Evolutionary conservation across 768 basidiomycete genomes (phyloP).

Genomic region (Suillus subalutaceus): DNA sequence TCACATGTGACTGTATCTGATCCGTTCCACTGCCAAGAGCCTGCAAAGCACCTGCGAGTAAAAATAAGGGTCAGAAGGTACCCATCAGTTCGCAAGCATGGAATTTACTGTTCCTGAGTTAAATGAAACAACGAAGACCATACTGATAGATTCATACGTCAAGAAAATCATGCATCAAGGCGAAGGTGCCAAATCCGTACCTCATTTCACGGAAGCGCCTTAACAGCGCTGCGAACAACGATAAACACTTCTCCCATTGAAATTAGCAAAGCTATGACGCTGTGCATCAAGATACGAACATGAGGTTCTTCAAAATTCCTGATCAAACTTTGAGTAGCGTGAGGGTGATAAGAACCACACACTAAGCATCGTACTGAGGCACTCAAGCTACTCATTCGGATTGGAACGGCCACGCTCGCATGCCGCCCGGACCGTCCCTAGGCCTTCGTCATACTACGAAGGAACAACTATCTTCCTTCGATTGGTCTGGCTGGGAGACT

Average conservation of each 20-base stretch:
- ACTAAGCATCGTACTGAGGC: neutral
- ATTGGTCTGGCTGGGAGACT: neutral
- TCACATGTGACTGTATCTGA: neutral
- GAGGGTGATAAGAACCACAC: conserved; percentile 7
- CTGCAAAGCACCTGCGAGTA: neutral
- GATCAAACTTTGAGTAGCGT: conserved; percentile 3
- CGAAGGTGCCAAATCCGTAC: neutral
- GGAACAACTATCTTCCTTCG: neutral
- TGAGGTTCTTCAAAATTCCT: conserved; percentile 1
- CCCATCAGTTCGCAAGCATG: neutral
- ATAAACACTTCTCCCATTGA: conserved; percentile 2
- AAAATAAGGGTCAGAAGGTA: conserved; percentile 3
- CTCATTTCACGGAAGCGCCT: conserved; percentile 1
- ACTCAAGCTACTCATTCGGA: conserved; percentile 6
- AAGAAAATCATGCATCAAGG: conserved; percentile 2
- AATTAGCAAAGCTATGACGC: neutral
- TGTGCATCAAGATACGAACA: neutral
- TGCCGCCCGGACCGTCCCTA: conserved; percentile 1
- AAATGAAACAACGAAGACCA: neutral
- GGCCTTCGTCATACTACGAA: neutral
- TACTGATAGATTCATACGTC: conserved; percentile 1
- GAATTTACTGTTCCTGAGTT: neutral
- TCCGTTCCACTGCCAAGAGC: neutral
- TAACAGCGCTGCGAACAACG: conserved; percentile 2
- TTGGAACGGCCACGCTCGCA: neutral